phyloP scores from a whole-genome alignment of 2,329 filamentous ascomycete genomes.

The Aspergillus tubingensis region DNA sequence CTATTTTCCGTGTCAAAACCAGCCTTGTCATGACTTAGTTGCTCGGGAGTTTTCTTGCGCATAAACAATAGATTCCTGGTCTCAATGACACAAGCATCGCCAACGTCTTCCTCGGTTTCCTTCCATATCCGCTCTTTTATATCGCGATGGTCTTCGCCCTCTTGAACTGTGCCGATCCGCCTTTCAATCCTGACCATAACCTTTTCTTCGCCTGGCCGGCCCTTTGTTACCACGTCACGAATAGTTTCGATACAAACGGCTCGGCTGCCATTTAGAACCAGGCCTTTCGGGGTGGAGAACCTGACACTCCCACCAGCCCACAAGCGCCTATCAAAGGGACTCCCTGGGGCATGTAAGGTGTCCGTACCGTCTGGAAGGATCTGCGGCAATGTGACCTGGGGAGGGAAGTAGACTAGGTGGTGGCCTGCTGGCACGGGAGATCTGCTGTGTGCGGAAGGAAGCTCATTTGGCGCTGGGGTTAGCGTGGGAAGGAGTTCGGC shows the following conservation, averaged over 20 bases:
- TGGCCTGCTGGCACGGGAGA: constrained; percentile 56
- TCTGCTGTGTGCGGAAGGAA: constrained; percentile 37
- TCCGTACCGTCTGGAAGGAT: constrained; percentile 86
- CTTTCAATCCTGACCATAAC: constrained; percentile 64
- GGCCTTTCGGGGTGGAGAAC: constrained; percentile 46
- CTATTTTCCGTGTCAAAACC: constrained; percentile 27
- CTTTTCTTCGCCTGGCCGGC: constrained; percentile 55
- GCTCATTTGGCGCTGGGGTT: constrained; percentile 25
- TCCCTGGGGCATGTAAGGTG: constrained; percentile 71
- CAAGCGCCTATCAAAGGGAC: constrained; percentile 72
- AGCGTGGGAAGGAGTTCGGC: constrained; percentile 53
- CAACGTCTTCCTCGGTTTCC: constrained; percentile 44
- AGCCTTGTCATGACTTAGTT: constrained; percentile 29
- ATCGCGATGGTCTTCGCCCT: constrained; percentile 35
- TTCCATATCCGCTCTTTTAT: constrained; percentile 48
- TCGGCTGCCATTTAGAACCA: constrained; percentile 37
- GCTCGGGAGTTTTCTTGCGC: constrained; percentile 49
- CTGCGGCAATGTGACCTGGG: constrained; percentile 60
- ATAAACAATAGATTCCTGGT: constrained; percentile 66
- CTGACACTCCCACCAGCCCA: constrained; percentile 81
- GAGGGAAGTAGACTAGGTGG: constrained; percentile 86
- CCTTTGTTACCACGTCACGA: constrained; percentile 52
- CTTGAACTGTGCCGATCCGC: constrained; percentile 46
- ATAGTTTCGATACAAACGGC: constrained; percentile 52
- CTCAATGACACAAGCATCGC: constrained; percentile 56